These are phyloP conservation scores for Xylaria multiplex DNA, from an alignment of 2,329 filamentous ascomycete species.

Conservation along the genomic window DNA sequence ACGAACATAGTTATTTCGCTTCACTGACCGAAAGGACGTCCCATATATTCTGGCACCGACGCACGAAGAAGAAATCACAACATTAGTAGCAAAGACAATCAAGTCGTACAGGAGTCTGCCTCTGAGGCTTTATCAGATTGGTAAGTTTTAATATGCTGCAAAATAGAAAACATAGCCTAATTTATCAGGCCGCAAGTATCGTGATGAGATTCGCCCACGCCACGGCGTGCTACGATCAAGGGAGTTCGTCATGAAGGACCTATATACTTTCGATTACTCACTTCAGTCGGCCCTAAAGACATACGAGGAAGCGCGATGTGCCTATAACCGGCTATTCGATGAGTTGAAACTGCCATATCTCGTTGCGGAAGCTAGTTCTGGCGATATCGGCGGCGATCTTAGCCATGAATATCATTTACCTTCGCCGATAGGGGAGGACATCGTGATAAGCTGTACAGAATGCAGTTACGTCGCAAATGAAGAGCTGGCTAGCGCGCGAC, in stretches of 20 bases:
- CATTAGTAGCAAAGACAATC: conserved; percentile 75
- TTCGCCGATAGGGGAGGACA: conserved; percentile 83
- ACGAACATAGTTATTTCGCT: conserved; percentile 73
- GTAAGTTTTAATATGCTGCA: conserved; percentile 57
- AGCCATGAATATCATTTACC: conserved; percentile 96
- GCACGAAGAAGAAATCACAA: conserved; percentile 96
- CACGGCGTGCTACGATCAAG: conserved; percentile 87
- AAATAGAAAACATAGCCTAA: conserved; percentile 15
- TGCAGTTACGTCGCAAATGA: conserved; percentile 88
- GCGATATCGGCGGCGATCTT: conserved; percentile 92
- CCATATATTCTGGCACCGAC: conserved; percentile 86
- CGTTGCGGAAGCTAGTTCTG: conserved; percentile 89
- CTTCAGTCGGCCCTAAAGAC: conserved; percentile 77
- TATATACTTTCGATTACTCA: conserved; percentile 91
- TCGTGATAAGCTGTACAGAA: conserved; percentile 75
- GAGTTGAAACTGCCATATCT: conserved; percentile 86
- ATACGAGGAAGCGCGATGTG: conserved; percentile 76
- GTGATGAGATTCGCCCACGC: conserved; percentile 88
- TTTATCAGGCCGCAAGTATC: conserved; percentile 81
- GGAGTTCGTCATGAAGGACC: conserved; percentile 97
- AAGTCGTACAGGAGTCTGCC: conserved; percentile 89
- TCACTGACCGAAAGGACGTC: conserved; percentile 80
- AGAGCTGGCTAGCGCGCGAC: conserved; percentile 72
- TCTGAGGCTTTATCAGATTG: conserved; percentile 88
- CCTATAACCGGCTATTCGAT: conserved; percentile 81